Evolutionary conservation across 768 basidiomycete genomes (phyloP), one percentile per base, ranked within the genome.

Genomic region (Boletus sp.): DNA sequence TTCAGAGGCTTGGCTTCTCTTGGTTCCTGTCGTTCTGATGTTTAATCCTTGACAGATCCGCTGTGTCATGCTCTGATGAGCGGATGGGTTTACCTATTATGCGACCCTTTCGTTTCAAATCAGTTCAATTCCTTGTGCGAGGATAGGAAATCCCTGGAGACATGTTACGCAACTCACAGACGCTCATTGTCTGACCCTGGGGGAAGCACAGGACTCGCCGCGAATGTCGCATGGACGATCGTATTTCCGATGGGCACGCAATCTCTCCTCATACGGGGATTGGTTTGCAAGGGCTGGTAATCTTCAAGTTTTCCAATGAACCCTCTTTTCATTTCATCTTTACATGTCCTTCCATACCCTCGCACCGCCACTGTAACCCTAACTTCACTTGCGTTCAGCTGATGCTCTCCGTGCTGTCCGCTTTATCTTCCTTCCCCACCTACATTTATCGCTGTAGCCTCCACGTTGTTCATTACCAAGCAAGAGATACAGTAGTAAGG

Each of bases 21-120:
- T 3, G 24, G 2, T 24, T 24, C 24, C 24, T 24, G 20, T 15
- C 47, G 39, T n/a, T n/a, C 54, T 54, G 4, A 56, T 32, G 33
- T 44, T 58, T 44, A 46, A 50, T 44, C 44, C 47, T 35, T 24
- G 9, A 17, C 36, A 83, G 82, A 82, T 83, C 61, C 80, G 80
- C 52, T 73, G 76, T 54, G 77, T 82, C 51, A 78, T 82, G 80
- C 69, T 83, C 47, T 82, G 64, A 79, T 48, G 30, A 36, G 4
- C 30, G 18, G 33, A n/a, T 18, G 41, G 50, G 47, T 39, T 45
- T 44, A 36, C 35, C 14, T 8, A 12, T 57, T 44, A 15, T 4
- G 30, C 44, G 18, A 17, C 20, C 58, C 17, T 29, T 28, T 44
- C 44, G 49, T 44, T 45, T 37, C 42, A n/a, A n/a, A 42, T 40